Evolutionary conservation across 2,329 filamentous ascomycete species (phyloP).

Genomic region (Myriangium duriaei): DNA sequence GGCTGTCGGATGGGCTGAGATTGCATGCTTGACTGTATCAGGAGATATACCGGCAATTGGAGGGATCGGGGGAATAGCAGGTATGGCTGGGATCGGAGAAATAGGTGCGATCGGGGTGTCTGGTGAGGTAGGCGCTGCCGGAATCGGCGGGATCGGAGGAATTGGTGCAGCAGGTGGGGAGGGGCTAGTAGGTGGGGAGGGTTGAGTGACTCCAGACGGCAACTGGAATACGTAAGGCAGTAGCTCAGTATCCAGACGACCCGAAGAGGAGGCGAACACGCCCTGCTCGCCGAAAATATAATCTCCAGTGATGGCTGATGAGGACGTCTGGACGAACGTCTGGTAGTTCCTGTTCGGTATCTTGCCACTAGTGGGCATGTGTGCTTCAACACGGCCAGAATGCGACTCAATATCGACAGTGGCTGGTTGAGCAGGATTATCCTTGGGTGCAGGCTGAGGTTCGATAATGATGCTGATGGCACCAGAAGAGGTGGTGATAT

Average conservation of each 20-base stretch:
- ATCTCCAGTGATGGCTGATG: constrained; percentile 1
- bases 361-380: not conserved
- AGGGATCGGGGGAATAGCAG: constrained; percentile 1
- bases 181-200: not conserved
- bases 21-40: not conserved
- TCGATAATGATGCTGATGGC: constrained; percentile 2
- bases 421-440: constrained; percentile 6
- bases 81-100: not conserved
- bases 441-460: not conserved
- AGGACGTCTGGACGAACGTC: constrained; percentile 1
- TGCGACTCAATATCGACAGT: not conserved
- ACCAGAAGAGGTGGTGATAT: constrained; percentile 4
- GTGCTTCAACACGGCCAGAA: constrained; percentile 1
- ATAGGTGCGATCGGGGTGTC: not conserved
- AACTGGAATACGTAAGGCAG: constrained; percentile 6
- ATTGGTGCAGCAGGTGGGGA: not conserved
- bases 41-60: not conserved
- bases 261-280: constrained; percentile 3
- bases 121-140: not conserved
- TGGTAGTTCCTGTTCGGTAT: constrained; percentile 7
- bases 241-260: constrained; percentile 1
- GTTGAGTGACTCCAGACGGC: not conserved
- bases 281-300: not conserved
- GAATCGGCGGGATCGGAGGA: not conserved
- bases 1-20: not conserved